Base-by-base conservation (phyloP, 805 yeast species). In the Metschnikowia kunwiensis region DNA sequence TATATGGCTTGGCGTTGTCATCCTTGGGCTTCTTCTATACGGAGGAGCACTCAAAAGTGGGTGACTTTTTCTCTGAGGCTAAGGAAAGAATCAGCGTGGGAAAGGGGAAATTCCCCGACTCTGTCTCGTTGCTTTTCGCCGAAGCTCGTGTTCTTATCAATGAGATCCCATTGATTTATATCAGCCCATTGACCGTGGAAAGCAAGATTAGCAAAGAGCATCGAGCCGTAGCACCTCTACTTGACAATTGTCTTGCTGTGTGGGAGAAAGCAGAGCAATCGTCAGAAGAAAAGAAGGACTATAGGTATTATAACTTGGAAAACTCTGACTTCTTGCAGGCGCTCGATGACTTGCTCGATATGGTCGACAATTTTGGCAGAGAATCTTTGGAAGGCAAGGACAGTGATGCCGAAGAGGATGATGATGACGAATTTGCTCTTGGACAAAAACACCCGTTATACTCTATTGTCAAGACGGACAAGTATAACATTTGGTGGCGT, bases 1-100 rank as follows among this genome's bases (percentile, higher is more conserved):
- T 84, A 20, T 91, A 88, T 58, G 89, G 87, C 0, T 61, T 78
- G 29, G 81, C 95, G 0, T 61, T 85, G 27, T 70, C 78, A 25
- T 86, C 81, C 40, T 62, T 83, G 45, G 77, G 85, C 1, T 65
- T 68, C 23, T 82, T 77, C 60, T 70, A 76, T 44, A 60, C 67
- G 8, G 72, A 60, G n/a, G 71, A 65, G 11, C 61, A 38, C 7
- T 57, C 60, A n/a, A 49, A 61, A 19, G 70, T 82, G 7, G 56
- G 60, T 8, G 83, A 77, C 31, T 85, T 69, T 55, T 78, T 86
- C 35, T 75, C 74, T 9, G 86, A 83, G 25, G 83, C 95, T 5
- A 42, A 82, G 15, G 96, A 86, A 42, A 73, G 95, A 46, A 65
- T 77, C 18, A 72, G 71, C 5, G 49, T 65, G 10, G 95, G 95